Evolutionary conservation across 305 asterid genomes (phyloP), one percentile per base, ranked within the genome.

Genomic region (Fraxinus paxiana): DNA sequence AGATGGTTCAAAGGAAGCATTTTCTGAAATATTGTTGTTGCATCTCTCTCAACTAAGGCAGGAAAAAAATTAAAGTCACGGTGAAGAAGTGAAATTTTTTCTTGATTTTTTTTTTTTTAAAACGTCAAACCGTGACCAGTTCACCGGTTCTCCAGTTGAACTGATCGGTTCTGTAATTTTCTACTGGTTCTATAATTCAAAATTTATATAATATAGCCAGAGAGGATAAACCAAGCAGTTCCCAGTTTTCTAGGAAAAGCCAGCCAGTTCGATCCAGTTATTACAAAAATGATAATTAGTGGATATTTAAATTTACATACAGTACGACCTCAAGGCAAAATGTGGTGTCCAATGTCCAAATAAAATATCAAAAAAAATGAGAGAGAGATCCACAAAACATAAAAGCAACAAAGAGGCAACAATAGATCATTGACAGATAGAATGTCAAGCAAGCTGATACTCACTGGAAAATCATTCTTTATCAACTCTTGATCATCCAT

Each of bases 381-480:
- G 74, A 77, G 74, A 31, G 77, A 26, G 56, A 54, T 46, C 12
- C 31, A 34, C 61, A n/a, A 1, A n/a, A 63, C 8, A 77, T n/a
- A 51, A 77, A 76, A 48, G 65, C 70, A 82, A 54, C 28, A 51
- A 48, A 73, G 75, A n/a, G 69, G 77, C 76, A 63, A 65, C 51
- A 46, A 48, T 43, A 61, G 24, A 67, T 41, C 43, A 9, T 61
- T 73, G 76, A 75, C 1, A 2, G 61, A 73, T 48, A 17, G 33
- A 56, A 2, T 33, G 54, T 63, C 24, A 77, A 73, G 26, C 46
- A 80, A 78, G 69, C 56, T 54, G 81, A 31, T 79, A 80, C 92
- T 89, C 86, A 87, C 90, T 56, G 74, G 24, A 75, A 34, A 24
- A 38, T 69, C 84, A 83, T 75, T 54, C 48, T 78, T 84, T 18